phyloP scores from a whole-genome alignment of 176 grass and related monocot species.

The Leersia perrieri region DNA sequence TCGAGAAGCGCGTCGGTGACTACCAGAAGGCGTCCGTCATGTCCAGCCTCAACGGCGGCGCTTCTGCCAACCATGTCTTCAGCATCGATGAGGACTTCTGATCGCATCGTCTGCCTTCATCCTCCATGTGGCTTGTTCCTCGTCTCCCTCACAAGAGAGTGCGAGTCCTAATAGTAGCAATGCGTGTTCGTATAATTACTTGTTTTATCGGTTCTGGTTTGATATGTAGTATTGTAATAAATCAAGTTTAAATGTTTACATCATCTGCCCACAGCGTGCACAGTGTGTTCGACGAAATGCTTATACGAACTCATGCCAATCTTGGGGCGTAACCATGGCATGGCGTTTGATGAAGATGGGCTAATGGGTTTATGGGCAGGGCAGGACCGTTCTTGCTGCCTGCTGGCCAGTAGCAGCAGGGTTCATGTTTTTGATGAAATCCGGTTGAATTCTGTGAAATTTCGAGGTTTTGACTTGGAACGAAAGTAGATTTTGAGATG shows the following conservation, averaged over 20 bases:
- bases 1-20: constrained; percentile 66
- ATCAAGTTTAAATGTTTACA: neutral
- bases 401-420: no score
- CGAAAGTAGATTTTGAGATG: no score
- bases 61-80: neutral
- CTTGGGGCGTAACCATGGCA: neutral
- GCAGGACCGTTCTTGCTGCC: no score
- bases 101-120: neutral
- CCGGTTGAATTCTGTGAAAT: no score
- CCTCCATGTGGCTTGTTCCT: no score
- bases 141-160: no score
- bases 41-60: constrained; percentile 8
- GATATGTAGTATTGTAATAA: neutral
- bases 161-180: neutral
- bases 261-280: neutral
- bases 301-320: neutral
- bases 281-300: neutral
- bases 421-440: no score
- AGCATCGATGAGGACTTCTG: neutral
- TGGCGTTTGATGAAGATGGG: neutral
- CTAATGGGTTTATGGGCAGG: no score
- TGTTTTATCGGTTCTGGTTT: neutral
- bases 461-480: no score
- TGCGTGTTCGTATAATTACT: neutral
- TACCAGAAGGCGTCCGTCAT: constrained; percentile 69